Evolutionary conservation across 2,329 filamentous ascomycete species (phyloP).

Genomic region (Phaeosphaeriaceae sp.): DNA sequence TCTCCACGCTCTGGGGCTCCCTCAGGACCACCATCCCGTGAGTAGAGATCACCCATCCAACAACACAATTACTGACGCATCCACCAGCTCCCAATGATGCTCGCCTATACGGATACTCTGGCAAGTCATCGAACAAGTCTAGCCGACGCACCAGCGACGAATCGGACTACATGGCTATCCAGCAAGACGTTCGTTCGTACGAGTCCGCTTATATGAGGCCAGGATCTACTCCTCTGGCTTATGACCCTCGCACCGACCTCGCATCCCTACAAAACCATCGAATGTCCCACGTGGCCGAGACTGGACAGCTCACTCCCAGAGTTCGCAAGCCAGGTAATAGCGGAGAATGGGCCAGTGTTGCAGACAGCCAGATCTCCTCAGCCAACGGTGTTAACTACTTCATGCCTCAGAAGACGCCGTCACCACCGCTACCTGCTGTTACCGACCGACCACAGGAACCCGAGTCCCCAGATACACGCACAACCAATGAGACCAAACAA

Average conservation of each 20-base stretch:
- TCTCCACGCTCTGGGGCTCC: constrained; percentile 18
- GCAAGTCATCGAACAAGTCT: constrained; percentile 35
- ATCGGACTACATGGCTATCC: constrained; percentile 42
- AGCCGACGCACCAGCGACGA: constrained; percentile 45
- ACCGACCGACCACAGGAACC: constrained; percentile 21
- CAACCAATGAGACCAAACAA: constrained; percentile 36
- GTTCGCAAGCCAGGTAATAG: constrained; percentile 47
- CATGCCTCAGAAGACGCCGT: constrained; percentile 46
- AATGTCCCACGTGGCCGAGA: constrained; percentile 59
- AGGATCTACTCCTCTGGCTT: constrained; percentile 23
- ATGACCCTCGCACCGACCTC: constrained; percentile 45
- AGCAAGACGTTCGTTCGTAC: constrained; percentile 38
- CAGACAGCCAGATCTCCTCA: constrained; percentile 38
- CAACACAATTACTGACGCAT: constrained; percentile 7
- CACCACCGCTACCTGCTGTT: constrained; percentile 37
- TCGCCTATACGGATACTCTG: constrained; percentile 11
- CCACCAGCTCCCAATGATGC: constrained; percentile 30
- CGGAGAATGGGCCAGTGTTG: constrained; percentile 47
- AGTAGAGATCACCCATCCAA: constrained; percentile 5
- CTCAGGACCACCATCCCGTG: constrained; percentile 36
- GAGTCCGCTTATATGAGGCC: constrained; percentile 45
- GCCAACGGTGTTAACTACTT: constrained; percentile 49
- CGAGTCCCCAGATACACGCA: constrained; percentile 25
- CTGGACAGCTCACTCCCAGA: constrained; percentile 55
- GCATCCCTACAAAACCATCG: constrained; percentile 56